Evolutionary conservation across 169 alveolate genomes (phyloP).

Genomic region (Cryptosporidium ubiquitum): DNA sequence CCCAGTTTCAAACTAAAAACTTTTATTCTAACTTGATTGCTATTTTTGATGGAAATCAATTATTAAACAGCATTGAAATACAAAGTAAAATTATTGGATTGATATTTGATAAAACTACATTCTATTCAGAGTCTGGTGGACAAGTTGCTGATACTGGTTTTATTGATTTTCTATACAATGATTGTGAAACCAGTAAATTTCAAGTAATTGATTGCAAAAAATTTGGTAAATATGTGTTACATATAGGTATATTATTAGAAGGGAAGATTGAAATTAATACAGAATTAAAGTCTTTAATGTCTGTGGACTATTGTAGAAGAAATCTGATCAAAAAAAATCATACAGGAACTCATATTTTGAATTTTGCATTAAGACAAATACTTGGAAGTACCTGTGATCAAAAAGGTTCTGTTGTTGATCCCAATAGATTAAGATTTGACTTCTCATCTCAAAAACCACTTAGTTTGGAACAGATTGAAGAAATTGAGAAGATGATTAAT

Average conservation of each 20-base stretch:
- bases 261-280: conserved; percentile 50
- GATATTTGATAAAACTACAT: conserved; percentile 86
- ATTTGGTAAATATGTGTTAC: conserved; percentile 87
- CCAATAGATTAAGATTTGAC: conserved; percentile 87
- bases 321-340: conserved; percentile 90
- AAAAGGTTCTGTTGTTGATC: conserved; percentile 88
- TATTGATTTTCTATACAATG: conserved; percentile 22
- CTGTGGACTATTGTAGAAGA: conserved; percentile 87
- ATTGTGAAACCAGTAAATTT: conserved; percentile 75
- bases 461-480: conserved; percentile 78
- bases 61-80: conserved; percentile 26
- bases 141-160: conserved; percentile 76
- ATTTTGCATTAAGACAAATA: conserved; percentile 85
- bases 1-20: neutral
- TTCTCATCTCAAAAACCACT: conserved; percentile 82
- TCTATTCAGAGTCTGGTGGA: conserved; percentile 89
- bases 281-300: conserved; percentile 53
- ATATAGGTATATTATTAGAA: conserved; percentile 81
- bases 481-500: conserved; percentile 78
- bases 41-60: conserved; percentile 71
- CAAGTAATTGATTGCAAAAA: conserved; percentile 87
- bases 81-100: conserved; percentile 77
- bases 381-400: conserved; percentile 84
- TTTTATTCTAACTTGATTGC: conserved; percentile 41
- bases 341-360: conserved; percentile 92